phyloP scores from a whole-genome alignment of 345 rosid species.

The Citrus hindsii region DNA sequence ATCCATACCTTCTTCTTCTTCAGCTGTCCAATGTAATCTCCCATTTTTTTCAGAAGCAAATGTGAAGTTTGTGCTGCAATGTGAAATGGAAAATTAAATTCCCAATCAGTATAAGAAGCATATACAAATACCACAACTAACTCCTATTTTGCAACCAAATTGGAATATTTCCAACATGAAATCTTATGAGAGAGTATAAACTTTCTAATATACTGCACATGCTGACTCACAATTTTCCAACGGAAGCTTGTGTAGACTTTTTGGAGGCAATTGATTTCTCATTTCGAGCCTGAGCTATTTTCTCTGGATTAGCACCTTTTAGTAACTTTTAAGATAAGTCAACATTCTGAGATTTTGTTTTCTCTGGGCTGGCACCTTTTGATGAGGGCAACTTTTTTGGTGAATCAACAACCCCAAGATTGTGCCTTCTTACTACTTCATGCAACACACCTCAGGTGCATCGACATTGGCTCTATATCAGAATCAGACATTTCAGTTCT shows the following conservation, averaged over 20 bases:
- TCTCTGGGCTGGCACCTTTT: neutral
- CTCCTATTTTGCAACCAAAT: neutral
- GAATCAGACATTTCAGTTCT: conserved; percentile 18
- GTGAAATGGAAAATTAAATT: neutral
- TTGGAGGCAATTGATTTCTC: neutral
- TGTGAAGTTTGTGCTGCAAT: conserved; percentile 15
- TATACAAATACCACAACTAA: neutral
- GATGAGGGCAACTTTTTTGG: conserved; percentile 1
- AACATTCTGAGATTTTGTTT: neutral
- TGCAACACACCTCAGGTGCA: neutral
- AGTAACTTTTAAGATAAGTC: neutral
- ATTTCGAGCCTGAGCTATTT: neutral
- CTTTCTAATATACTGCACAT: neutral
- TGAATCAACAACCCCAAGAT: conserved; percentile 2
- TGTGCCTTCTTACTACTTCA: neutral
- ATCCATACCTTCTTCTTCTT: conserved; percentile 38
- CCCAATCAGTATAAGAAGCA: neutral
- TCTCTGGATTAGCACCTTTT: neutral
- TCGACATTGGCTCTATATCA: conserved; percentile 3
- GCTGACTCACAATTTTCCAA: conserved; percentile 19
- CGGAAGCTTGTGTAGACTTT: neutral
- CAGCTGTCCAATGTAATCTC: conserved; percentile 32
- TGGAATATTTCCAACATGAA: neutral
- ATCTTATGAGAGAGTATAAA: neutral
- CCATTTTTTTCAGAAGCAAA: conserved; percentile 25